Base-by-base conservation (phyloP, 179 eudicot genomes). In the Monotropa hypopitys region DNA sequence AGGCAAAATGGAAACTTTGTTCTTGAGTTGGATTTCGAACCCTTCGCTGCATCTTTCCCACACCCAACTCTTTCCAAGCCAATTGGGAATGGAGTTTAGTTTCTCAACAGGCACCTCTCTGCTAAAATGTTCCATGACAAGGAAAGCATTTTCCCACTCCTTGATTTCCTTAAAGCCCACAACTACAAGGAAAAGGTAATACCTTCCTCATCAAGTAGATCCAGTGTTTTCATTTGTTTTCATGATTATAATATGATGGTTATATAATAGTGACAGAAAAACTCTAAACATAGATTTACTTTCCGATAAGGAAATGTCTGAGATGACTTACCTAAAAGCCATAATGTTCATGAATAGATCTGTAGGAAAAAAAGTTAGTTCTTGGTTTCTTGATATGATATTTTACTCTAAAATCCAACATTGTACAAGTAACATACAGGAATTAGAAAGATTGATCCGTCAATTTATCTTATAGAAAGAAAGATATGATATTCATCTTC, bases 61-160 rank as follows among this genome's bases (percentile, higher is more conserved):
- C 85, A 83, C 74, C 97, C 97, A 10, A 86, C 88, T 23, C 96
- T 88, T 62, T 87, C 96, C 47, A 87, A 89, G 74, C 90, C 91
- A n/a, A 93, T 91, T 42, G 97, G 94, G 3, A 88, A 93, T 81
- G 98, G 98, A 10, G 93, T 88, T 50, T 90, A 90, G 86, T 91
- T 91, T 77, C 92, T 91, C 61, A 93, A 88, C 81, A 80, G 98
- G 40, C 89, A 86, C 75, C 90, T 91, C 69, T 90, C 98, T 51
- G 87, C 98, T 8, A 93, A 84, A 81, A 88, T 93, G 97, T 91
- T 91, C 80, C 92, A 88, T 78, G 90, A 89, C 85, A 87, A 81
- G 76, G 92, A 88, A 50, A 86, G 85, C 86, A 76, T 91, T 89
- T 80, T 72, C 16, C 89, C 90, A 73, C 90, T 93, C 43, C 89